Evolutionary conservation across 805 yeast genomes (phyloP).

Genomic region (Teunomyces stri): DNA sequence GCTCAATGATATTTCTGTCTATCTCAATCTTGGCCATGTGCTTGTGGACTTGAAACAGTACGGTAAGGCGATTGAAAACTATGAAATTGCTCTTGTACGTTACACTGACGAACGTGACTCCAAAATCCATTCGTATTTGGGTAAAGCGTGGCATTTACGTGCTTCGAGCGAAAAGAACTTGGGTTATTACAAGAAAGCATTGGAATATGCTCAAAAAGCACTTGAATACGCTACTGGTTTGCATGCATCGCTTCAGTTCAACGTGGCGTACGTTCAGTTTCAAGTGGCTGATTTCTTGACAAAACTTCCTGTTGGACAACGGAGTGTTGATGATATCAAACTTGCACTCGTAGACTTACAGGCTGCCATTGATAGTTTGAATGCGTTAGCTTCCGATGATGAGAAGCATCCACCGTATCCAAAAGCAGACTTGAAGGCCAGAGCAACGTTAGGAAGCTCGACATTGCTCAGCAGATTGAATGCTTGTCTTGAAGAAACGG

Average conservation of each 20-base stretch:
- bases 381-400: slow-evolving; percentile 52
- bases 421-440: slow-evolving; percentile 72
- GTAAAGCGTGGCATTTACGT: slow-evolving; percentile 84
- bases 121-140: slow-evolving; percentile 67
- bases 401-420: slow-evolving; percentile 72
- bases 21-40: slow-evolving; percentile 85
- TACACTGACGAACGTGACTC: slow-evolving; percentile 64
- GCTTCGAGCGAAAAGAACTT: slow-evolving; percentile 67
- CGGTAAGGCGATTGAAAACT: slow-evolving; percentile 83
- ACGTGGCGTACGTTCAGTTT: slow-evolving; percentile 78
- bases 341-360: slow-evolving; percentile 54
- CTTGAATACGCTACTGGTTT: slow-evolving; percentile 29
- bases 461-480: slow-evolving; percentile 72
- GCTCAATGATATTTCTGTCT: slow-evolving; percentile 76
- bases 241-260: slow-evolving; percentile 55
- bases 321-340: slow-evolving; percentile 62
- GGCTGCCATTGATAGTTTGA: slow-evolving; percentile 59
- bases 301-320: slow-evolving; percentile 53
- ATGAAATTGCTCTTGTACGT: slow-evolving; percentile 73
- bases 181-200: slow-evolving; percentile 57
- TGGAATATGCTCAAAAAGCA: slow-evolving; percentile 63
- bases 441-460: slow-evolving; percentile 81
- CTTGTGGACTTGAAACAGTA: slow-evolving; percentile 77
- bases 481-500: slow-evolving; percentile 69
- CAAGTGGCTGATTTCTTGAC: slow-evolving; percentile 83